Evolutionary conservation across 2,329 filamentous ascomycete species (phyloP).

Genomic region (Pseudogymnoascus sp.): DNA sequence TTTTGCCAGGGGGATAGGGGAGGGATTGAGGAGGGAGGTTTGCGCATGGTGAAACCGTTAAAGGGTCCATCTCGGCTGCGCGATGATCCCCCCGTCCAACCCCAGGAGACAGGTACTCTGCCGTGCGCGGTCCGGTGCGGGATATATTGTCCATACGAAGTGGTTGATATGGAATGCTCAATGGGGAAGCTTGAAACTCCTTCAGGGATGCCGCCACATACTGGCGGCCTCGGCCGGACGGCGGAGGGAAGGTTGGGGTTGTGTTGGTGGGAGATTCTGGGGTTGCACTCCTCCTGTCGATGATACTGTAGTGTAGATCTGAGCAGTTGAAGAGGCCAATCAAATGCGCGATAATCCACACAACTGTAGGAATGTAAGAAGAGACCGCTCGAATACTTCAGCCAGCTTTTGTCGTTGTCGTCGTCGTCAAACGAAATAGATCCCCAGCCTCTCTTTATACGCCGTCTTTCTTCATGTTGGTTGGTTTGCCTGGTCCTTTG

Average conservation of each 20-base stretch:
- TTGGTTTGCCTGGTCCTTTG: neutral
- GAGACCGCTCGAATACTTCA: neutral
- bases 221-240: neutral
- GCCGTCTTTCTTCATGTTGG: conserved; percentile 1
- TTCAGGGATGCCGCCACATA: neutral
- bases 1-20: neutral
- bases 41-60: neutral
- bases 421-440: neutral
- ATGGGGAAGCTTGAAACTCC: neutral
- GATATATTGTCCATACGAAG: conserved; percentile 2
- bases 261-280: neutral
- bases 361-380: neutral
- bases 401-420: neutral
- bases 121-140: neutral
- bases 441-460: neutral
- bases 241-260: neutral
- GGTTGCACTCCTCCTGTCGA: neutral
- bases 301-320: neutral
- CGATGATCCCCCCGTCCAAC: neutral
- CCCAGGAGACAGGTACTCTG: neutral
- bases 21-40: neutral
- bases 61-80: neutral
- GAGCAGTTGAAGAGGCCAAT: neutral
- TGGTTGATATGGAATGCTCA: neutral
- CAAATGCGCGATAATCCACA: neutral